A percentile compares a stretch with the other conserved stretches of the same genome.
phyloP scores from a whole-genome alignment of 306 rosid species.

The Sophora flavescens region DNA sequence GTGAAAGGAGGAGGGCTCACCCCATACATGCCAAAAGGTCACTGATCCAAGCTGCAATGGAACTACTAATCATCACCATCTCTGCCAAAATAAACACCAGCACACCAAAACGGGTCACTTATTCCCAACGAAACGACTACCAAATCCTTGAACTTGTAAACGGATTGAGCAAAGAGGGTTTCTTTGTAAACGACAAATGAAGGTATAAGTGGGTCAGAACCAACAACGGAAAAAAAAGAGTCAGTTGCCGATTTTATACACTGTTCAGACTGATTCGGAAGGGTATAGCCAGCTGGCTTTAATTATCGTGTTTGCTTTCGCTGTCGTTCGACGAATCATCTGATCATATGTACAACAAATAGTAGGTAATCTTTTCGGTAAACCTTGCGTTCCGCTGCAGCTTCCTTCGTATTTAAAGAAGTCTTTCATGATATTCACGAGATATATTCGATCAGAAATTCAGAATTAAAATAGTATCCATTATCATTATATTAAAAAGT shows the following conservation, averaged over 20 bases:
- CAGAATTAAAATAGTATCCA: too few species aligned
- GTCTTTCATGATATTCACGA: too few species aligned
- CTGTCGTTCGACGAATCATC: background rate
- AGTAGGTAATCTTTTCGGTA: too few species aligned
- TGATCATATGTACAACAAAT: too few species aligned
- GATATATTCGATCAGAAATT: too few species aligned
- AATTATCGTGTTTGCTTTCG: background rate
- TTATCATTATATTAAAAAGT: too few species aligned
- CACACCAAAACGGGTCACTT: constrained; percentile 44
- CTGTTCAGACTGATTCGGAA: too few species aligned
- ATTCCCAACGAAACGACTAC: background rate
- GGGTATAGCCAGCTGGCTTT: background rate
- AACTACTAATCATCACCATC: constrained; percentile 26
- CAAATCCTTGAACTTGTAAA: background rate
- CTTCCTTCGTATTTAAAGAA: too few species aligned
- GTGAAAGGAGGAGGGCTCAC: constrained; percentile 63
- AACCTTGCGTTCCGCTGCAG: too few species aligned
- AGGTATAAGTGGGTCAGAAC: background rate
- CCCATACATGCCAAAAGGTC: constrained; percentile 91
- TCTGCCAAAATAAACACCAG: too few species aligned
- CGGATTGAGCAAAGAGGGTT: background rate
- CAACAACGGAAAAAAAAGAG: background rate
- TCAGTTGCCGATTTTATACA: background rate
- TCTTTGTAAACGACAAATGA: background rate
- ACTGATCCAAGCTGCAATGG: constrained; percentile 72